Percentiles rank a stretch among this genome's conserved stretches.
Conservation (phyloP, 768 basidiomycete species). For the Auriscalpium vulgare region DNA sequence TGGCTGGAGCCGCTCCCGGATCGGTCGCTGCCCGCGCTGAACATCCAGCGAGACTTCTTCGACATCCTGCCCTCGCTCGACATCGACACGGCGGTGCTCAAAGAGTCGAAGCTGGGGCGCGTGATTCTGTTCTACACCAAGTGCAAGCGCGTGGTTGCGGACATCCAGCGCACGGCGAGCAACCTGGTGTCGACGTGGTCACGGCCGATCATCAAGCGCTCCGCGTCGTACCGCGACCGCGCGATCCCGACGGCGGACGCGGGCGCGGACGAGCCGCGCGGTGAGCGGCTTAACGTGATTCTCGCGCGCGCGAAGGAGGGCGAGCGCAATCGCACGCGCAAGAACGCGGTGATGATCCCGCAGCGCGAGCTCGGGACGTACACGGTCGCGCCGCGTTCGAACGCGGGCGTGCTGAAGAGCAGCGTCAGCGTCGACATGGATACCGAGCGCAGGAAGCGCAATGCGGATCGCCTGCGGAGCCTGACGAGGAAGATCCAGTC, state of each 20-base stretch:
- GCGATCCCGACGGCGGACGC: slow-evolving; percentile 51
- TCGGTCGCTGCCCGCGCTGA: slow-evolving; percentile 86
- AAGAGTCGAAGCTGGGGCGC: slow-evolving; percentile 84
- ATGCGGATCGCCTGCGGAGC: slow-evolving; percentile 62
- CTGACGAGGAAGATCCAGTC: slow-evolving; percentile 41
- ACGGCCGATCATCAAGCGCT: slow-evolving; percentile 85
- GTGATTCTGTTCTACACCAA: slow-evolving; percentile 95
- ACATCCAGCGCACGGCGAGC: slow-evolving; percentile 74
- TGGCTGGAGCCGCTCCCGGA: slow-evolving; percentile 96
- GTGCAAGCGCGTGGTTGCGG: slow-evolving; percentile 79
- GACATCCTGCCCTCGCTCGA: slow-evolving; percentile 80
- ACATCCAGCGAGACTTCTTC: slow-evolving; percentile 92
- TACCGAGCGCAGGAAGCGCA: slow-evolving; percentile 63
- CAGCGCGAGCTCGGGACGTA: slow-evolving; percentile 69
- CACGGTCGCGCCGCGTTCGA: slow-evolving; percentile 65
- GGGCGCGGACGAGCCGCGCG: slow-evolving; percentile 28
- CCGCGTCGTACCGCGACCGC: slow-evolving; percentile 71
- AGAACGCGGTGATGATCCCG: slow-evolving; percentile 81
- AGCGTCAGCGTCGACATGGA: slow-evolving; percentile 65
- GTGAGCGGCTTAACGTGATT: slow-evolving; percentile 59
- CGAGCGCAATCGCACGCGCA: slow-evolving; percentile 62
- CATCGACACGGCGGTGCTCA: slow-evolving; percentile 84
- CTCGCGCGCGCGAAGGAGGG: slow-evolving; percentile 56
- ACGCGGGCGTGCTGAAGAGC: slow-evolving; percentile 41
- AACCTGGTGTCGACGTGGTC: slow-evolving; percentile 84